Conservation (phyloP, 1,284 basidiomycete species). For the Naganishia liquefaciens region DNA sequence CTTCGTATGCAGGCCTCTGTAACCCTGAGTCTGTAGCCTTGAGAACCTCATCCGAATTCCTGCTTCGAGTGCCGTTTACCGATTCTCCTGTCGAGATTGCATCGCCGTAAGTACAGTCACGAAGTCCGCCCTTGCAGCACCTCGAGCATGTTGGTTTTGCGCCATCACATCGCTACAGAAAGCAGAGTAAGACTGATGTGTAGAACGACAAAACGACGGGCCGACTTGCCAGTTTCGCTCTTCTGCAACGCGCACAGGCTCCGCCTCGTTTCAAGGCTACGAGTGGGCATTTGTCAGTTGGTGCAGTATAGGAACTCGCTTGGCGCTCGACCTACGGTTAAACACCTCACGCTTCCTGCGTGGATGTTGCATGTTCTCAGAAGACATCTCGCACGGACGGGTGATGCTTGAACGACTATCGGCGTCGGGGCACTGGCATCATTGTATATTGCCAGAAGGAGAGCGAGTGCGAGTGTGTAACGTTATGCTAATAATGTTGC, state of each 20-base stretch:
- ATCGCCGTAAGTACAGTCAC: constrained; percentile 1
- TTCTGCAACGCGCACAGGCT: constrained; percentile 22
- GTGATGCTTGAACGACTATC: background rate
- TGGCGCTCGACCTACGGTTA: background rate
- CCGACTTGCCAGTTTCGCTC: constrained; percentile 10
- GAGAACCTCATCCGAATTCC: too few species aligned
- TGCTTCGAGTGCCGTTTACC: background rate
- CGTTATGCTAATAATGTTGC: too few species aligned
- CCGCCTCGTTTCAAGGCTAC: constrained; percentile 17
- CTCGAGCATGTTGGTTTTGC: constrained; percentile 14
- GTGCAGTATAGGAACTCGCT: too few species aligned
- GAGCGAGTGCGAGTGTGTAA: too few species aligned
- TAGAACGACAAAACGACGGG: background rate
- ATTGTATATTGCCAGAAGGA: too few species aligned
- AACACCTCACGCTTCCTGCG: constrained; percentile 22
- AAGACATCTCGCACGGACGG: background rate
- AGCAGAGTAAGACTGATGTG: background rate
- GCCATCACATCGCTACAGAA: constrained; percentile 14
- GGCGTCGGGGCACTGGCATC: too few species aligned
- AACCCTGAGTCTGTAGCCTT: too few species aligned
- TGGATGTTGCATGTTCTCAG: background rate
- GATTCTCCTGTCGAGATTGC: background rate
- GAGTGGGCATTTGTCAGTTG: background rate
- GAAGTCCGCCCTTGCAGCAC: background rate
- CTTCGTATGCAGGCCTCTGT: too few species aligned